Percentiles rank a stretch among this genome's conserved stretches.
phyloP scores from a whole-genome alignment of 2,329 filamentous ascomycete genomes.

The Colletotrichum godetiae region DNA sequence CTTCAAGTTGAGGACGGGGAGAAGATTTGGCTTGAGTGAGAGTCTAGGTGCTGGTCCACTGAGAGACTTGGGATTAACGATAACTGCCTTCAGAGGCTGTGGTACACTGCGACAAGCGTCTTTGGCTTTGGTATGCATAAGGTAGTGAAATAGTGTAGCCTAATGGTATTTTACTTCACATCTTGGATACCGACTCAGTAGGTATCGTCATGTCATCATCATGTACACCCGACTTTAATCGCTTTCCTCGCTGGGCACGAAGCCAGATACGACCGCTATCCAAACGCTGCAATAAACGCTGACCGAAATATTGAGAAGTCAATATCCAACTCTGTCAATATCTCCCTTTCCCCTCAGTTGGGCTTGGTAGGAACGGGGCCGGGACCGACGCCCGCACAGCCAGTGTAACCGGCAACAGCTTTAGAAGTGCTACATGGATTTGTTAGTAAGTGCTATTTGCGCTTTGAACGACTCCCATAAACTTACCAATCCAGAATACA shows the following conservation, averaged over 20 bases:
- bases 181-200: accelerated
- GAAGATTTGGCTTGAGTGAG: neutral
- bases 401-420: neutral
- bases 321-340: accelerated
- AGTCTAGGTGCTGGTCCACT: accelerated
- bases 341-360: neutral
- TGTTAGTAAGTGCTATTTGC: neutral
- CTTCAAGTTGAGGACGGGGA: neutral
- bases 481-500: neutral
- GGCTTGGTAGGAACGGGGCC: neutral
- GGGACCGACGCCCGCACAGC: neutral
- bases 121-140: too few species aligned
- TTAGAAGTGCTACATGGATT: neutral
- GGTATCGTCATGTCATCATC: too few species aligned
- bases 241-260: too few species aligned
- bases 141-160: accelerated
- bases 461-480: too few species aligned
- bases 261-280: too few species aligned
- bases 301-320: too few species aligned
- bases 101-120: too few species aligned
- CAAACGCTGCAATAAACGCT: too few species aligned
- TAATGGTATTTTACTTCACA: too few species aligned
- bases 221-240: too few species aligned
- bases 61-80: too few species aligned
- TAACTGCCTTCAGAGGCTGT: too few species aligned